Conservation (phyloP, 805 yeast genomes). For the Lachancea nothofagi region DNA sequence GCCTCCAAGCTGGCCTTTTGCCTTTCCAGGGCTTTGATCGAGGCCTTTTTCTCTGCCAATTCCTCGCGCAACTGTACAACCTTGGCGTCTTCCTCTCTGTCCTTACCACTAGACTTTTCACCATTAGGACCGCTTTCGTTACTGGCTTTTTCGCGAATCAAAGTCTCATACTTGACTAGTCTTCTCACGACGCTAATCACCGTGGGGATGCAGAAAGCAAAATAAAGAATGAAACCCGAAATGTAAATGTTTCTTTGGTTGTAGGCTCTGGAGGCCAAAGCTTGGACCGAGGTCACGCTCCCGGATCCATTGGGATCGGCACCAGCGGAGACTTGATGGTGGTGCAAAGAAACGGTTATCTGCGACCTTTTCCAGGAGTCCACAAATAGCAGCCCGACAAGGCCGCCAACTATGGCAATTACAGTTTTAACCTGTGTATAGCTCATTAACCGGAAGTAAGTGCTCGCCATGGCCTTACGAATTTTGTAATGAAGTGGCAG, state of each 20-base stretch:
- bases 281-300: slow-evolving; percentile 40
- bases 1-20: slow-evolving; percentile 49
- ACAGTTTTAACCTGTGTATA: slow-evolving; percentile 43
- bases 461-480: slow-evolving; percentile 40
- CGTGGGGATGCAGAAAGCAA: slow-evolving; percentile 49
- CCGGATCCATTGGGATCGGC: slow-evolving; percentile 18
- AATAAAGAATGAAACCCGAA: slow-evolving; percentile 57
- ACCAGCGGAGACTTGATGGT: slow-evolving; percentile 25
- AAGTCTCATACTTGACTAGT: slow-evolving; percentile 43
- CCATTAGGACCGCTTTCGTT: slow-evolving; percentile 14
- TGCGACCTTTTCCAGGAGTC: slow-evolving; percentile 48
- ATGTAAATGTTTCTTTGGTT: slow-evolving; percentile 59
- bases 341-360: slow-evolving; percentile 27
- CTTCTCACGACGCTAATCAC: slow-evolving; percentile 48
- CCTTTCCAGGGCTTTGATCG: slow-evolving; percentile 42
- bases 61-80: slow-evolving; percentile 34
- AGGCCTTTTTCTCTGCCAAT: slow-evolving; percentile 38
- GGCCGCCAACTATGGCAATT: slow-evolving; percentile 35
- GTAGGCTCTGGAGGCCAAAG: slow-evolving; percentile 54
- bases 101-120: slow-evolving; percentile 14
- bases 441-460: slow-evolving; percentile 33
- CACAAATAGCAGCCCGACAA: slow-evolving; percentile 46
- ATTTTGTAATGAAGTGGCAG: slow-evolving; percentile 50
- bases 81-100: slow-evolving; percentile 21
- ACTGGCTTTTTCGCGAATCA: slow-evolving; percentile 18